Base-by-base conservation (phyloP, 306 rosid species). In the Comarum palustre region DNA sequence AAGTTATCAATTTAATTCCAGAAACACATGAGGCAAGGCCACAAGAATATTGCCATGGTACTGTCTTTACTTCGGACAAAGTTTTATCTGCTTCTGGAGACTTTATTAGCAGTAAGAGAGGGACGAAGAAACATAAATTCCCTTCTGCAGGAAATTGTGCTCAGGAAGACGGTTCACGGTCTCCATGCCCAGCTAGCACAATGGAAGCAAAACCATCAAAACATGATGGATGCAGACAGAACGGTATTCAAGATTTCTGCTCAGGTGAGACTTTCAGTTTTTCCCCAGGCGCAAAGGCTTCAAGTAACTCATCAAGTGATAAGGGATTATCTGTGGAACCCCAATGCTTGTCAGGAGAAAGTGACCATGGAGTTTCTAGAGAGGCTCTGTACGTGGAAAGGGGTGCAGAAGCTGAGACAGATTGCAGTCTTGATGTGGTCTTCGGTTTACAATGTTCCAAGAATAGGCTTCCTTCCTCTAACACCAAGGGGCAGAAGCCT, bases 1-100 rank as follows among this genome's bases (percentile, higher is more conserved):
- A 94, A 91, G 96, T 94, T 72, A 91, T 89, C 69, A 88, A 91
- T 84, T 75, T 87, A 69, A 73, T 74, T 77, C 93, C 88, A 0
- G 96, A 91, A 75, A 84, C 78, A 66, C 94, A 81, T 73, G 86
- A 85, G 59, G 89, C 80, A 73, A 81, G 83, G 72, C 85, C 82
- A 47, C 87, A 81, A 39, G 88, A 85, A 73, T 87, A 75, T 51
- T 66, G 77, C 72, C 87, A 78, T 65, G 77, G 68, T 74, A 75
- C 85, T 19, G 79, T 75, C 76, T 77, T 82, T 81, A 84, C 73
- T 78, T 75, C 85, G 45, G 79, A 85, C 72, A 80, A 83, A 15
- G 92, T 81, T 75, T 75, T 78, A 57, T 74, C 79, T 71, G 86
- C 90, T 76, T 72, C 67, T 79, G 79, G 74, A 76, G 80, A 81